Conservation (phyloP, 2,329 filamentous ascomycete genomes). For the Colletotrichum simmondsii region DNA sequence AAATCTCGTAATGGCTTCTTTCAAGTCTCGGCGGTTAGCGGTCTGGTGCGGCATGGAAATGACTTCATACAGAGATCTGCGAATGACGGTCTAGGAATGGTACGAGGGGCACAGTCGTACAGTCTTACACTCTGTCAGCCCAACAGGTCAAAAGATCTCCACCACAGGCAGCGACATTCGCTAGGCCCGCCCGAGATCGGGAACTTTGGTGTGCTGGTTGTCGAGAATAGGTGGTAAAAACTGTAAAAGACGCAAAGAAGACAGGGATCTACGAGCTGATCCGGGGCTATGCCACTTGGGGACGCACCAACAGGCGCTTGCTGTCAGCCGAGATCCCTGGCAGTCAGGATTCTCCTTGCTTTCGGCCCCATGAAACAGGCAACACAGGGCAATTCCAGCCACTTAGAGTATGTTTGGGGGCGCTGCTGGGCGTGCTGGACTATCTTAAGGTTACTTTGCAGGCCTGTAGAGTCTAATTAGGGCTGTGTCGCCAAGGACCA, state of each 20-base stretch:
- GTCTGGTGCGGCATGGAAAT: not conserved
- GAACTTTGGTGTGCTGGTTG: not conserved
- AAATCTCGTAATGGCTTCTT: not conserved
- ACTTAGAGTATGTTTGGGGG: not conserved
- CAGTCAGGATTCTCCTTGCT: not conserved
- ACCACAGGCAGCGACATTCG: not conserved
- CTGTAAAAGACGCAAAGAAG: not conserved
- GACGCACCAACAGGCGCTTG: conserved; percentile 7
- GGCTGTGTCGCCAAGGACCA: conserved; percentile 12
- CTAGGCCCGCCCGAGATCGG: not conserved
- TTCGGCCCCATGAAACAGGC: not conserved
- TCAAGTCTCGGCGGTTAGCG: not conserved
- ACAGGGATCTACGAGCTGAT: not conserved
- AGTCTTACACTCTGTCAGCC: not conserved
- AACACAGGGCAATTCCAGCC: not conserved
- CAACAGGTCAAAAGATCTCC: not conserved
- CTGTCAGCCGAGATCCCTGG: conserved; percentile 12
- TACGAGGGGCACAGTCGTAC: not conserved
- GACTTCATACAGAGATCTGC: not conserved
- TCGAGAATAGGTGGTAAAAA: not conserved
- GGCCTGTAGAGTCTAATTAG: not conserved
- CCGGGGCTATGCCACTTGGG: not conserved
- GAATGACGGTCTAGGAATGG: not conserved
- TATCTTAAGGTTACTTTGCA: conserved; percentile 5
- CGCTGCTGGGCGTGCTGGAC: not conserved